Evolutionary conservation across 768 basidiomycete species (phyloP).

Genomic region (Podaxis rugospora): DNA sequence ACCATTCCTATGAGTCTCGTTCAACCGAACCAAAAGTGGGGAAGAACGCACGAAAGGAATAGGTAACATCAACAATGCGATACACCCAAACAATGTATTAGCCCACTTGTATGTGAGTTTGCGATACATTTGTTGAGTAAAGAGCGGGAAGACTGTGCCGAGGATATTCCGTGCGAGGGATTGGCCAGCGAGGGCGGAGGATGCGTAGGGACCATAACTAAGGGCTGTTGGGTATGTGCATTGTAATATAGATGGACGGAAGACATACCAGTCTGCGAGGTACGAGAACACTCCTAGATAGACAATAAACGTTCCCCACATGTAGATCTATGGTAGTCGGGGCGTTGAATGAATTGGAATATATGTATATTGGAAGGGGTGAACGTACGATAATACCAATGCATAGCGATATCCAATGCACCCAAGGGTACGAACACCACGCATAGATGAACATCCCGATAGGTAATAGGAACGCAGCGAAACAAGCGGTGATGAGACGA

Average conservation of each 20-base stretch:
- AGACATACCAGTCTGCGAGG: conserved; percentile 55
- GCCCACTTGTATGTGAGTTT: conserved; percentile 57
- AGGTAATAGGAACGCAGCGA: conserved; percentile 51
- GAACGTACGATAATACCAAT: conserved; percentile 45
- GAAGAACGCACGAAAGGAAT: conserved; percentile 50
- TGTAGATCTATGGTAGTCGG: conserved; percentile 35
- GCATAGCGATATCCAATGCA: conserved; percentile 59
- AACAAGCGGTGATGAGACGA: conserved; percentile 53
- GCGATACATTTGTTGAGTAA: conserved; percentile 55
- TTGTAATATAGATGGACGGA: background rate
- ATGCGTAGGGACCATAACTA: conserved; percentile 59
- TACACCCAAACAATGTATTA: conserved; percentile 48
- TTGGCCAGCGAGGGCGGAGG: conserved; percentile 68
- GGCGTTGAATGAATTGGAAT: background rate
- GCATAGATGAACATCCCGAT: conserved; percentile 69
- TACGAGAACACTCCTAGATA: conserved; percentile 58
- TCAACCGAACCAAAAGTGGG: background rate
- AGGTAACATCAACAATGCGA: conserved; percentile 51
- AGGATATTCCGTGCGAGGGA: conserved; percentile 54
- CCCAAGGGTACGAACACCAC: conserved; percentile 51
- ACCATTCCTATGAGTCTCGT: background rate
- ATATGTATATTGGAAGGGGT: background rate
- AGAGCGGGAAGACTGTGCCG: conserved; percentile 56
- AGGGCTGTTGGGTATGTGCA: background rate
- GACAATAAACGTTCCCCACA: conserved; percentile 47